Evolutionary conservation across 306 rosid species (phyloP).

Genomic region (Leucaena leucocephala): DNA sequence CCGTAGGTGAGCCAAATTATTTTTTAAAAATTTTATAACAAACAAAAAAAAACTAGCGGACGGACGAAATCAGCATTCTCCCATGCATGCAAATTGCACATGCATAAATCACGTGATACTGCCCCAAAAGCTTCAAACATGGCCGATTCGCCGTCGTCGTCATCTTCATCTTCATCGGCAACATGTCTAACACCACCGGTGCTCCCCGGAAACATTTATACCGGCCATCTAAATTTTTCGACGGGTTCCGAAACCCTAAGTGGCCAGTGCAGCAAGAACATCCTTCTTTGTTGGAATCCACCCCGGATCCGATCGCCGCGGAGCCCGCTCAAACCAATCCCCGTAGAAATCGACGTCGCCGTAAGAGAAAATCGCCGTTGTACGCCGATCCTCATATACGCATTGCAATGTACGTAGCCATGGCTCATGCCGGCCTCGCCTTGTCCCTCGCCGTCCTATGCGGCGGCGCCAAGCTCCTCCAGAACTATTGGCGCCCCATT

Average conservation of each 20-base stretch:
- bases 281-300: neutral
- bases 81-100: neutral
- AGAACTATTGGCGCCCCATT: slow-evolving; percentile 10
- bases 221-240: neutral
- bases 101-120: neutral
- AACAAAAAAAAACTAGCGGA: too few species aligned
- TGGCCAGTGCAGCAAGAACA: neutral
- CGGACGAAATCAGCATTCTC: neutral
- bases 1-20: too few species aligned
- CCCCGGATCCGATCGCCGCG: neutral
- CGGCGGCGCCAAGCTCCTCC: neutral
- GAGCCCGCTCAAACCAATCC: neutral
- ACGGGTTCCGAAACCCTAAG: neutral
- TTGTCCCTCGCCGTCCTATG: neutral
- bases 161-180: neutral
- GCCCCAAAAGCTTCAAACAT: neutral
- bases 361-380: neutral
- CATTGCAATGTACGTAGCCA: slow-evolving; percentile 13
- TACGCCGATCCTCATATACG: neutral
- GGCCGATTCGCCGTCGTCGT: neutral
- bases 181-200: neutral
- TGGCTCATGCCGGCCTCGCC: slow-evolving; percentile 19
- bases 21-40: too few species aligned
- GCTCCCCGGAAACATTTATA: neutral
- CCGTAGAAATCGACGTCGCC: slow-evolving; percentile 4